Percentiles rank a stretch among this genome's conserved stretches.
phyloP scores from a whole-genome alignment of 1,284 basidiomycete species.

The Microbotryum silenes-acaulis region DNA sequence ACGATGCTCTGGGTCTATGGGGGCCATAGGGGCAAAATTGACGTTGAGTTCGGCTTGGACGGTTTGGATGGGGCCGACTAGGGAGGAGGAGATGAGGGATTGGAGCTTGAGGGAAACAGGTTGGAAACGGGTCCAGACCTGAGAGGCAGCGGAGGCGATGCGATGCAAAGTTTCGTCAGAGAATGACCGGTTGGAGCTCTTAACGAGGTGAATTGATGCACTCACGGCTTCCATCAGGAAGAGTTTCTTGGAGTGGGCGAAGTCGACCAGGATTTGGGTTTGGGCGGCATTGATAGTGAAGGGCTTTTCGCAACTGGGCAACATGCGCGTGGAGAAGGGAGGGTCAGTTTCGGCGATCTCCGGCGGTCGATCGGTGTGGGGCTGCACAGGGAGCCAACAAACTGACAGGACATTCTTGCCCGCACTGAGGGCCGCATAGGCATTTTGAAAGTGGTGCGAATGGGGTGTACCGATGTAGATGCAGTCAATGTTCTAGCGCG shows the following conservation, averaged over 20 bases:
- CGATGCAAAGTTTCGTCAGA: not conserved
- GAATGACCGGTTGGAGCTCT: not conserved
- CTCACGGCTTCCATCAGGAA: conserved; percentile 43
- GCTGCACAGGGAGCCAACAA: not conserved
- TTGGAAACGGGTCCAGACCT: conserved; percentile 42
- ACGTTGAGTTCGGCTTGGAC: conserved; percentile 39
- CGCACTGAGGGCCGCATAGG: conserved; percentile 41
- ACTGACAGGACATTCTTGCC: conserved; percentile 43
- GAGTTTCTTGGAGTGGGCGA: conserved; percentile 40
- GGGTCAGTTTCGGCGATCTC: too few relatives aligned
- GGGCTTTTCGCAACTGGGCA: conserved; percentile 41
- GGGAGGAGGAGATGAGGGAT: conserved; percentile 38
- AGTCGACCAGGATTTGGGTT: conserved; percentile 39
- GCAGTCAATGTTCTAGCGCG: conserved; percentile 41
- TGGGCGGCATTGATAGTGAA: conserved; percentile 46
- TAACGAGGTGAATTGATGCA: not conserved
- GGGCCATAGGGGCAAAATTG: conserved; percentile 22
- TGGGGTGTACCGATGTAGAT: conserved; percentile 49
- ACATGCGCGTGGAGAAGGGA: too few relatives aligned
- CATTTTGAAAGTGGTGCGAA: conserved; percentile 44
- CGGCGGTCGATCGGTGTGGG: not conserved
- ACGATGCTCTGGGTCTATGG: conserved; percentile 38
- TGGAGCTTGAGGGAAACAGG: conserved; percentile 34
- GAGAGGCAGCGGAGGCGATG: conserved; percentile 5
- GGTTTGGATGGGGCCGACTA: conserved; percentile 39